Percentiles rank a stretch among this genome's conserved stretches.
Evolutionary conservation across 768 basidiomycete genomes (phyloP).

Genomic region (Collybiopsis confluens): DNA sequence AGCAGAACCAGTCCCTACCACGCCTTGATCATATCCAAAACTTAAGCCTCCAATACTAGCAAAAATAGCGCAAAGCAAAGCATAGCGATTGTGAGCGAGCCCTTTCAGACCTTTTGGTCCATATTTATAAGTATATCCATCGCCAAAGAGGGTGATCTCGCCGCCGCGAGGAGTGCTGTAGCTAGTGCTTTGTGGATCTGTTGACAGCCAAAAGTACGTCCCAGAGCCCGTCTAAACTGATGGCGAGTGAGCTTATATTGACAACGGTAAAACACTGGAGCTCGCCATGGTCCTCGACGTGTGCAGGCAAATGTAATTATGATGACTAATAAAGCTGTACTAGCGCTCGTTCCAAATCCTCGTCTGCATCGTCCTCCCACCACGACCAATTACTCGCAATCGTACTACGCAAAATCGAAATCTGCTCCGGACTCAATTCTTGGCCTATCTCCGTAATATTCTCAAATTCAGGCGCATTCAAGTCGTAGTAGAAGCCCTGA

Average conservation of each 20-base stretch:
- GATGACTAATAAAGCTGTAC: too few species aligned
- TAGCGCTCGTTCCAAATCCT: background rate
- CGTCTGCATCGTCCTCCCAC: constrained; percentile 1
- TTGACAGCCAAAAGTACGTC: background rate
- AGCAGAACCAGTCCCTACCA: constrained; percentile 19
- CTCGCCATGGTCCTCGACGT: background rate
- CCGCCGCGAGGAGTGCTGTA: constrained; percentile 2
- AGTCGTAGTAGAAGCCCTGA: constrained; percentile 6
- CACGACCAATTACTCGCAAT: constrained; percentile 4
- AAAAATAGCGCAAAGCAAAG: constrained; percentile 65
- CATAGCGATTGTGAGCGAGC: constrained; percentile 59
- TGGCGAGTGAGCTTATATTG: background rate
- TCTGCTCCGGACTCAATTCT: background rate
- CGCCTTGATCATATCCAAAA: constrained; percentile 10
- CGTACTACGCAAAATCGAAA: background rate
- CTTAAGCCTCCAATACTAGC: constrained; percentile 55
- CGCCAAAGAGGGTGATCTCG: constrained; percentile 26
- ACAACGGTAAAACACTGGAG: background rate
- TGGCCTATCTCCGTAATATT: constrained; percentile 9
- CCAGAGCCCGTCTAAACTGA: background rate
- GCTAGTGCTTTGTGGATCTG: background rate
- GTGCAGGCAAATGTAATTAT: too few species aligned
- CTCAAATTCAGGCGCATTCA: constrained; percentile 7
- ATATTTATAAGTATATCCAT: constrained; percentile 64
- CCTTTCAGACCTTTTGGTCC: constrained; percentile 68